A percentile compares a stretch with the other conserved stretches of the same genome.
These are phyloP conservation scores for Quercus wislizeni DNA, from an alignment of 306 rosid genomes.

Conservation along the genomic window DNA sequence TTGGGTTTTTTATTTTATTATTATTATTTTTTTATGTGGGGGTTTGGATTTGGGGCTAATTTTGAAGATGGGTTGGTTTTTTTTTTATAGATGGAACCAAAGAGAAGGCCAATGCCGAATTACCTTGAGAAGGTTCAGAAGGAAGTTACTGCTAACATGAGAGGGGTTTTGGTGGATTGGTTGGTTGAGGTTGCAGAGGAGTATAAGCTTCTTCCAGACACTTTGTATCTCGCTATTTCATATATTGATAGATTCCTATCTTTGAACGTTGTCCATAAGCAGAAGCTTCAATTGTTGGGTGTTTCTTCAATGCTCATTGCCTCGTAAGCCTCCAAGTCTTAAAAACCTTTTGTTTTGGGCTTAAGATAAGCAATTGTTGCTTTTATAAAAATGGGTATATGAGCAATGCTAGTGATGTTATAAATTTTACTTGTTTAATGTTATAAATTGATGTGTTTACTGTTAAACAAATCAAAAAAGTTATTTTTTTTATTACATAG, in stretches of 20 bases:
- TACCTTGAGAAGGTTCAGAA: conserved; percentile 64
- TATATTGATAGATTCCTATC: conserved; percentile 74
- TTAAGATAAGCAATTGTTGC: background rate
- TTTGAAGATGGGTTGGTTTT: background rate
- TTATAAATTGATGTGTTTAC: too few relatives aligned
- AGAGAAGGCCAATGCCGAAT: conserved; percentile 60
- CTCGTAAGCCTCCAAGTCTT: conserved; percentile 50
- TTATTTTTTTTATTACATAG: too few relatives aligned
- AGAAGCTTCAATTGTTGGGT: conserved; percentile 67
- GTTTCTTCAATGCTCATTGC: conserved; percentile 83
- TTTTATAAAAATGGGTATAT: background rate
- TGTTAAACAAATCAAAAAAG: too few relatives aligned
- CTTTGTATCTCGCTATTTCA: conserved; percentile 56
- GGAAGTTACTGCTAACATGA: conserved; percentile 69
- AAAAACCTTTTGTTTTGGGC: background rate
- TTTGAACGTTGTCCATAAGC: conserved; percentile 33
- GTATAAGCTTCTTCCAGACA: conserved; percentile 69
- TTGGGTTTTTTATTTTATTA: background rate
- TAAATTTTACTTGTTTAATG: too few relatives aligned
- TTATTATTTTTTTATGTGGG: background rate
- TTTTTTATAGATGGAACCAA: conserved; percentile 48
- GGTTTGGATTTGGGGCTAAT: background rate
- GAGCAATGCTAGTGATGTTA: too few relatives aligned
- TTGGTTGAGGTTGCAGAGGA: conserved; percentile 91
- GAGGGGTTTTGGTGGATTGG: conserved; percentile 87